A percentile compares a stretch with the other conserved stretches of the same genome.
Conservation (phyloP, 1,139 yeast species). For the Pichia sp. region DNA sequence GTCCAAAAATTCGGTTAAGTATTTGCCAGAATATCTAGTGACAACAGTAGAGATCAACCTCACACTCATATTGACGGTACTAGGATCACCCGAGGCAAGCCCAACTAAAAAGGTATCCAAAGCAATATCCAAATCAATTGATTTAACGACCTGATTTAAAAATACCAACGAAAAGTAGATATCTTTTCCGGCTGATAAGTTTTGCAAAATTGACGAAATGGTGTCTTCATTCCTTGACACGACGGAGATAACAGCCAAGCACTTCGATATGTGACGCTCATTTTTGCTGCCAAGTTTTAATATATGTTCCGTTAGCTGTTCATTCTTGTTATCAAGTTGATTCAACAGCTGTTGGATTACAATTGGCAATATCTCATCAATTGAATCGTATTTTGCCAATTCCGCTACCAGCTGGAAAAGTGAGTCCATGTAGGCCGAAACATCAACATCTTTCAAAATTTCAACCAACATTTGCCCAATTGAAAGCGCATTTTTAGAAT, state of each 20-base stretch:
- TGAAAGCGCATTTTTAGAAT: too few species aligned
- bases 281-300: slow-evolving; percentile 13
- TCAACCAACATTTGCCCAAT: neutral
- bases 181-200: slow-evolving; percentile 25
- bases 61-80: slow-evolving; percentile 39
- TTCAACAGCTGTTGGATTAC: slow-evolving; percentile 14
- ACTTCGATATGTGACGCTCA: slow-evolving; percentile 24
- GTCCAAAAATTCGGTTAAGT: slow-evolving; percentile 29
- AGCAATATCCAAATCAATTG: slow-evolving; percentile 24
- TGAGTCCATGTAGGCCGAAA: slow-evolving; percentile 3
- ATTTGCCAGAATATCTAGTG: slow-evolving; percentile 29
- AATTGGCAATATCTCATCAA: slow-evolving; percentile 14
- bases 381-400: slow-evolving; percentile 5
- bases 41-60: slow-evolving; percentile 46
- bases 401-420: slow-evolving; percentile 8
- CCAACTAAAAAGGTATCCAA: slow-evolving; percentile 28
- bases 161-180: slow-evolving; percentile 29
- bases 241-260: slow-evolving; percentile 35
- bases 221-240: slow-evolving; percentile 27
- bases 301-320: slow-evolving; percentile 6
- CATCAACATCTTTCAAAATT: slow-evolving; percentile 4
- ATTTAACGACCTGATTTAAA: slow-evolving; percentile 39
- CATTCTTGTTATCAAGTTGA: slow-evolving; percentile 6
- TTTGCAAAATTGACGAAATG: slow-evolving; percentile 27
- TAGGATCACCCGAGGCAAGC: slow-evolving; percentile 30